Base-by-base conservation (phyloP, 768 basidiomycete genomes). In the Coprinopsis marcescibilis region DNA sequence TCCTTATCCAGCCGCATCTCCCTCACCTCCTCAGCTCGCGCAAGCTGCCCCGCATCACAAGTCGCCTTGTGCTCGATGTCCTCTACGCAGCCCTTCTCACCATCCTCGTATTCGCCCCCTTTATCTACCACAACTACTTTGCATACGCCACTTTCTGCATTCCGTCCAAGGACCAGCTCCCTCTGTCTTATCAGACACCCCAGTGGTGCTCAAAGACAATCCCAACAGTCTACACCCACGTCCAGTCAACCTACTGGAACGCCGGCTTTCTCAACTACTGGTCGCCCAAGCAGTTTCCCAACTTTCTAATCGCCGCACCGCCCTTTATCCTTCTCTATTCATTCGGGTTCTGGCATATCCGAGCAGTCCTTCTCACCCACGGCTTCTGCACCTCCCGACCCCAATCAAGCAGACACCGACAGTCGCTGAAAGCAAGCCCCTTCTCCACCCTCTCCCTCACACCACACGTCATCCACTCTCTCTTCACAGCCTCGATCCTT, bases 241-340 rank as follows among this genome's bases (percentile, higher is more conserved):
- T 87, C 2, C 95, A 99, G 60, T 66, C 65, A 3, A 70, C 75
- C 44, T 97, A 98, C 62, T 99, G 95, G 96, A 73, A 86, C 59
- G 68, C 76, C 35, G 92, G 94, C 13, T 78, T 94, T 53, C 63
- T 99, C 51, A 77, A 72, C 2, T 98, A 98, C 64, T 99, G 90
- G 90, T 83, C 83, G 0, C 51, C 68, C 19, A 65, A 75, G 24
- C 94, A 99, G 63, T 55, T 91, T 2, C 96, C 96, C 37, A 96
- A 97, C 64, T 88, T 97, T 59, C 52, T 90, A 50, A 71, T 98
- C 46, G 80, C 85, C 13, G 57, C 78, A 0, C 95, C 95, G 0
- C 72, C 85, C 0, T 74, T 95, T 44, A 33, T 65, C 40, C 66
- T 75, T 51, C 65, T 83, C 29, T 64, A 74, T 45, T 46, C 63